Base-by-base conservation (phyloP, 257 asterid species). In the Rehmannia glutinosa region DNA sequence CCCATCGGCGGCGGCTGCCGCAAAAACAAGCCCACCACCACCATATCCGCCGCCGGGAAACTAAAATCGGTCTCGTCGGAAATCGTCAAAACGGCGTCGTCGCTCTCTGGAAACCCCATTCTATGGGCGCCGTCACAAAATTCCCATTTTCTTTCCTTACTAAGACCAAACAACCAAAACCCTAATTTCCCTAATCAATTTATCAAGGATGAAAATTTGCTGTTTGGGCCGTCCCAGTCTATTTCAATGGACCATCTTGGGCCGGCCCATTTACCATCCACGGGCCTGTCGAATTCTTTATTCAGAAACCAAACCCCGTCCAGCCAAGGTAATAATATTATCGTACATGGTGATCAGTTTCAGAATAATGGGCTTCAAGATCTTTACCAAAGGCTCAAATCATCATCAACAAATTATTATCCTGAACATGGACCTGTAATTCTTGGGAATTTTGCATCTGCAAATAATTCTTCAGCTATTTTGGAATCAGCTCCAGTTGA, bases 1-100 rank as follows among this genome's bases (percentile, higher is more conserved):
- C 96, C 96, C 17, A 89, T 89, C 43, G 96, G 96, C 4, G 96
- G 96, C 8, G 96, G 95, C 0, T 89, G 95, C 82, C 75, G 97
- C 13, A 90, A 87, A 54, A 90, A 82, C 86, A 87, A 78, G 79
- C 66, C n/a, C 66, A 1, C 85, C 57, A 2, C 72, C 65, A 35
- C 77, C 15, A 4, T 84, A 41, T n/a, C 86, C 0, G 35, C 84
- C 2, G 68, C 83, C 4, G 89, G 78, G 12, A 84, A 81, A 64
- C 64, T 80, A 66, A 84, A 82, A 61, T 43, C 83, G 0, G 57
- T 66, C 12, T 28, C 87, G 25, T 10, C 73, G 2, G 86, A 78
- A 27, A 62, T 75, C 2, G 84, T 78, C 11, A 83, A 72, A 33
- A 30, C 84, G 15, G 25, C 27, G 3, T 16, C 54, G 0, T 57